Evolutionary conservation across 768 basidiomycete species (phyloP).

Genomic region (Lepiota venenata): DNA sequence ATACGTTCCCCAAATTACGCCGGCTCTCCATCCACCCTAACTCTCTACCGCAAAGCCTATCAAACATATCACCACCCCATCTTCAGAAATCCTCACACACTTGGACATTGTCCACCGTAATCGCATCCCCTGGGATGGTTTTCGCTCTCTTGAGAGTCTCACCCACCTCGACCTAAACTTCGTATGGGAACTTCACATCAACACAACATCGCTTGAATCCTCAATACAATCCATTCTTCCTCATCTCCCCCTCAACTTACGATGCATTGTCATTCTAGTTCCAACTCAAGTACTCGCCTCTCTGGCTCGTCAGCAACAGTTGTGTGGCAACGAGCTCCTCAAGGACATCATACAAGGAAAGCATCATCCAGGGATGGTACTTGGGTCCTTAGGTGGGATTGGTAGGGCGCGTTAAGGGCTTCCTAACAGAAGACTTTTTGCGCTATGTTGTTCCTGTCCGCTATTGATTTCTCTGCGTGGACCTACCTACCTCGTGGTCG

Average conservation of each 20-base stretch:
- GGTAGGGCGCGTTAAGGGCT: background rate
- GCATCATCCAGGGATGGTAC: background rate
- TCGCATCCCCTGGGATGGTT: background rate
- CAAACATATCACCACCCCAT: conserved; percentile 5
- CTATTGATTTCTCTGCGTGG: conserved; percentile 2
- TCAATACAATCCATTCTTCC: background rate
- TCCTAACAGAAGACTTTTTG: background rate
- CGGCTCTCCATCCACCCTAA: conserved; percentile 4
- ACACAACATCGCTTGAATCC: background rate
- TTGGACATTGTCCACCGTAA: conserved; percentile 1
- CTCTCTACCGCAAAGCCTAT: background rate
- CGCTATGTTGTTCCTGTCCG: conserved; percentile 2
- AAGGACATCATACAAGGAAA: background rate
- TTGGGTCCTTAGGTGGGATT: conserved; percentile 3
- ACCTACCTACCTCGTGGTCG: conserved; percentile 3
- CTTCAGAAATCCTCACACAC: conserved; percentile 6
- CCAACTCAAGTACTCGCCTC: background rate
- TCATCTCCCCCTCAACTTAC: background rate
- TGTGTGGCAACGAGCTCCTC: background rate
- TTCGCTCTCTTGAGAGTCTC: conserved; percentile 1
- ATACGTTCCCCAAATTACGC: background rate
- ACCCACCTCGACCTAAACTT: conserved; percentile 6
- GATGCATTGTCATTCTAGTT: conserved; percentile 2
- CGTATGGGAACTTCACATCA: background rate
- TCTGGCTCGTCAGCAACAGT: background rate